phyloP scores from a whole-genome alignment of 2,329 filamentous ascomycete species.

The Cladosporium halotolerans region DNA sequence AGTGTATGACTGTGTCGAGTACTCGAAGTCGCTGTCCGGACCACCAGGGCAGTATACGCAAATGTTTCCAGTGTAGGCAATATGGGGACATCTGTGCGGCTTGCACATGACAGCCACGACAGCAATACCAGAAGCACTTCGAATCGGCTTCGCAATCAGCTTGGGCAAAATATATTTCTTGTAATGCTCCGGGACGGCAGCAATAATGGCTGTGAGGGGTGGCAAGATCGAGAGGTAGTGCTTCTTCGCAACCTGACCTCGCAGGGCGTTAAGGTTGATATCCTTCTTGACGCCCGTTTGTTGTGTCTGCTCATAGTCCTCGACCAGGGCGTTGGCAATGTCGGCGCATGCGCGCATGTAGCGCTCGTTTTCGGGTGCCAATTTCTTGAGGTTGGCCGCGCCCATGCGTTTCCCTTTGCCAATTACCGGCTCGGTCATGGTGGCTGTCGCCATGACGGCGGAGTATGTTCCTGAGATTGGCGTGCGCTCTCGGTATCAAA shows the following conservation, averaged over 20 bases:
- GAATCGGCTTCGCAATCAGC: constrained; percentile 92
- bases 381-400: constrained; percentile 46
- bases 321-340: constrained; percentile 86
- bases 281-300: constrained; percentile 72
- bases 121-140: constrained; percentile 91
- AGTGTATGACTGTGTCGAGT: constrained; percentile 97
- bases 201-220: constrained; percentile 92
- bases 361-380: constrained; percentile 88
- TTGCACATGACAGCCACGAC: constrained; percentile 99
- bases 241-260: constrained; percentile 85
- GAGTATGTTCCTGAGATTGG: no score
- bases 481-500: no score
- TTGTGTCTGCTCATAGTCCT: constrained; percentile 79
- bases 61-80: constrained; percentile 97
- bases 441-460: constrained; percentile 47
- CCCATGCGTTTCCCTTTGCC: constrained; percentile 51
- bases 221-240: constrained; percentile 83
- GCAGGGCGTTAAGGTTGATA: constrained; percentile 84
- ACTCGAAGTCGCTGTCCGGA: constrained; percentile 97
- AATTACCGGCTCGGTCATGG: constrained; percentile 51
- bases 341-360: constrained; percentile 93
- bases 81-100: constrained; percentile 93
- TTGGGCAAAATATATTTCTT: constrained; percentile 98
- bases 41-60: constrained; percentile 98
- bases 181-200: constrained; percentile 97